Evolutionary conservation across 148 eudicot species (phyloP).

Genomic region (Arctostaphylos glauca): DNA sequence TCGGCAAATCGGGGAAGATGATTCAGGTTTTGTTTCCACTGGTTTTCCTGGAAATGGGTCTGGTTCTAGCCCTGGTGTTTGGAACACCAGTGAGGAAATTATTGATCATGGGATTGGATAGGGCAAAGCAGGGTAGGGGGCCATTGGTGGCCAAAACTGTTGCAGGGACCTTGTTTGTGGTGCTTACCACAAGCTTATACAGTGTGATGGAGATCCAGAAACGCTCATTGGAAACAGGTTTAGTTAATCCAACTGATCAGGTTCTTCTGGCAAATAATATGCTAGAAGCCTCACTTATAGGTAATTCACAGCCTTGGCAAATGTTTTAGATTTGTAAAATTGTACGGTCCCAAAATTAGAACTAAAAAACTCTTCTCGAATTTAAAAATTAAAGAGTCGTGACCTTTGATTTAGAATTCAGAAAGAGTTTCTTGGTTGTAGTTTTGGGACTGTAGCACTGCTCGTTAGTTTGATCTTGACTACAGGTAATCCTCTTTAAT

Average conservation of each 20-base stretch:
- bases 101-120: constrained; percentile 16
- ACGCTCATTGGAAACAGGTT: constrained; percentile 3
- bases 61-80: constrained; percentile 16
- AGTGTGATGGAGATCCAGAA: constrained; percentile 9
- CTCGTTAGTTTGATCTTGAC: too few species aligned
- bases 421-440: too few species aligned
- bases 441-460: too few species aligned
- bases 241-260: constrained; percentile 22
- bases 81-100: constrained; percentile 10
- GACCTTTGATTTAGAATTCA: too few species aligned
- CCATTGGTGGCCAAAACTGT: constrained; percentile 17
- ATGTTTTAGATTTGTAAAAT: too few species aligned
- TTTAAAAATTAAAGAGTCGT: too few species aligned
- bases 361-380: too few species aligned
- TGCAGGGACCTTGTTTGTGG: constrained; percentile 11
- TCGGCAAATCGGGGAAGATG: neutral
- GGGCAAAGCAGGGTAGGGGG: constrained; percentile 12
- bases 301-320: neutral
- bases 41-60: constrained; percentile 14
- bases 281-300: constrained; percentile 22
- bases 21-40: constrained; percentile 15
- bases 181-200: constrained; percentile 10
- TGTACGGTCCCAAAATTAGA: too few species aligned
- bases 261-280: constrained; percentile 15
- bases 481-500: too few species aligned